Percentiles rank a stretch among this genome's conserved stretches.
Conservation (phyloP, 208 protist genomes). For the Novymonas esmeraldas region DNA sequence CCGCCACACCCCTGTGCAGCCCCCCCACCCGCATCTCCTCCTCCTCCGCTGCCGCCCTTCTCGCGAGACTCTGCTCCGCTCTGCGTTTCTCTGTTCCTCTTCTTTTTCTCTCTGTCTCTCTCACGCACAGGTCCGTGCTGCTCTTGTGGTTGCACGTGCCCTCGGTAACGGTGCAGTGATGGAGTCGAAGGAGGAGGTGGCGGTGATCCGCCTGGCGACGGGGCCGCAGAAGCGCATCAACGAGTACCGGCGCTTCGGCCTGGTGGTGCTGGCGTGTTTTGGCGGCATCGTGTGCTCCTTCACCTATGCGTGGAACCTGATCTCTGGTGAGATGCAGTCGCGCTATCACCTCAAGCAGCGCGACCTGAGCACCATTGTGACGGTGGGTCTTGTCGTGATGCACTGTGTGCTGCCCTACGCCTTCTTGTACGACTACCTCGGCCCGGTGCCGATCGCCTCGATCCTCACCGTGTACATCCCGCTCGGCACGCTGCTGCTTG, state of each 20-base stretch:
- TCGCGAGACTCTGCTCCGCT: too few relatives aligned
- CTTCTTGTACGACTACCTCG: slow-evolving; percentile 63
- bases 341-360: slow-evolving; percentile 36
- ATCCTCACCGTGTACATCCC: slow-evolving; percentile 27
- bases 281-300: slow-evolving; percentile 38
- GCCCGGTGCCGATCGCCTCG: slow-evolving; percentile 39
- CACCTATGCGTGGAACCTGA: slow-evolving; percentile 59
- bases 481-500: slow-evolving; percentile 50
- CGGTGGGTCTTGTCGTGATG: slow-evolving; percentile 42
- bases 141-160: too few relatives aligned
- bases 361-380: slow-evolving; percentile 61
- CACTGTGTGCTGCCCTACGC: slow-evolving; percentile 53
- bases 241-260: slow-evolving; percentile 47
- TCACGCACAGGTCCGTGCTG: too few relatives aligned
- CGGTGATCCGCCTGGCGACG: slow-evolving; percentile 17
- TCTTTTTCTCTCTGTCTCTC: too few relatives aligned
- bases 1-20: too few relatives aligned
- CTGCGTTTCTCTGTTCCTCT: too few relatives aligned
- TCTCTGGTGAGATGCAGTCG: slow-evolving; percentile 41
- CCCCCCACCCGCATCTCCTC: too few relatives aligned
- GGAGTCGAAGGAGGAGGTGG: slow-evolving; percentile 12
- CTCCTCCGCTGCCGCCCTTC: too few relatives aligned
- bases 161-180: too few relatives aligned
- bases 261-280: slow-evolving; percentile 43
- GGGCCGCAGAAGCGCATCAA: slow-evolving; percentile 43